phyloP scores from a whole-genome alignment of 257 asterid species.

The Cynanchum wilfordii region DNA sequence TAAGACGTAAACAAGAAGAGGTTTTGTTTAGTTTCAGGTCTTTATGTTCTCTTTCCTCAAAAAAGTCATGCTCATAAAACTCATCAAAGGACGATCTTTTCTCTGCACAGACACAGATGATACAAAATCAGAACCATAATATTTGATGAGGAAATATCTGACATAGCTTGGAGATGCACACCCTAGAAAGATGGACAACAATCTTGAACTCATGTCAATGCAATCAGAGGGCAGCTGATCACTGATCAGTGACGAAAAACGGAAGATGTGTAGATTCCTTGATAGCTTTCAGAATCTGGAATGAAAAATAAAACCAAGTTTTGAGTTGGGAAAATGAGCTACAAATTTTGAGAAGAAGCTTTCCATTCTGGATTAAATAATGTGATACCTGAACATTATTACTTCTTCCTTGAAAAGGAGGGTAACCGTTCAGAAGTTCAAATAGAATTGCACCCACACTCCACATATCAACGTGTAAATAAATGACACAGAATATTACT shows the following conservation, averaged over 20 bases:
- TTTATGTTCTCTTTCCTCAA: conserved; percentile 8
- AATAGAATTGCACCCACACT: conserved; percentile 51
- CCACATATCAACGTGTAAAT: conserved; percentile 54
- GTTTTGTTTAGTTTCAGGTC: neutral
- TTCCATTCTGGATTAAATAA: neutral
- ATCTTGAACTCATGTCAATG: conserved; percentile 41
- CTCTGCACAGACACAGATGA: conserved; percentile 31
- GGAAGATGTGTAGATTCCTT: conserved; percentile 35
- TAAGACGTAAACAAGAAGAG: neutral
- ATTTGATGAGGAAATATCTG: neutral
- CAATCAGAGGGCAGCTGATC: conserved; percentile 37
- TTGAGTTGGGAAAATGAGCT: neutral
- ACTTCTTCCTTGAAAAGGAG: conserved; percentile 45
- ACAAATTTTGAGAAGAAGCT: neutral
- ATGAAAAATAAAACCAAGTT: neutral
- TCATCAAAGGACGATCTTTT: conserved; percentile 43
- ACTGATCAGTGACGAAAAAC: conserved; percentile 26
- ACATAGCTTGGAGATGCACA: conserved; percentile 5
- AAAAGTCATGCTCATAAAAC: conserved; percentile 36
- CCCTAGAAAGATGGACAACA: conserved; percentile 46
- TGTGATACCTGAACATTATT: conserved; percentile 35
- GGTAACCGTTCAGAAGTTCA: conserved; percentile 55
- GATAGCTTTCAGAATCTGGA: conserved; percentile 49
- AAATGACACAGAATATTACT: neutral
- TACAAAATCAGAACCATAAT: conserved; percentile 10